Conservation (phyloP, 179 eudicot species). For the Sideroxylon spinosum region DNA sequence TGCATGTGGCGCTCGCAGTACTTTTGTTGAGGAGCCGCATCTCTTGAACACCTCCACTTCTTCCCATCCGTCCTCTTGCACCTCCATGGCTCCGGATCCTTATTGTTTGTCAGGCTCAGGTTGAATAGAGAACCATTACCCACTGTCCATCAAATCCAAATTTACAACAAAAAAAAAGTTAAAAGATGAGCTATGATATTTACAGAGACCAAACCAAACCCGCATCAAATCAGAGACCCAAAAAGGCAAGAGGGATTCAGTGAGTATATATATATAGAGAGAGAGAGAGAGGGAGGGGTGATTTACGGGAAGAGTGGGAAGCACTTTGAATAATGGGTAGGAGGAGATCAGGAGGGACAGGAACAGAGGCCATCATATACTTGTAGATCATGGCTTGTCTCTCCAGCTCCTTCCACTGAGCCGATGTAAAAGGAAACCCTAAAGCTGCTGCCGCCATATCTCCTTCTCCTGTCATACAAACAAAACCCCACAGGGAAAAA, state of each 20-base stretch:
- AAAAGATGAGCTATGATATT: background rate
- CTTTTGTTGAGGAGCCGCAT: slow-evolving; percentile 76
- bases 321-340: slow-evolving; percentile 18
- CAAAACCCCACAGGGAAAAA: background rate
- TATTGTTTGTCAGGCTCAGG: slow-evolving; percentile 23
- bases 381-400: slow-evolving; percentile 82
- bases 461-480: slow-evolving; percentile 19
- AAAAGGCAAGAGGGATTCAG: background rate
- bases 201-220: background rate
- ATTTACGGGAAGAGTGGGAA: slow-evolving; percentile 7
- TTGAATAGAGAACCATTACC: slow-evolving; percentile 20
- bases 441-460: slow-evolving; percentile 40
- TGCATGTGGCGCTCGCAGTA: slow-evolving; percentile 91
- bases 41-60: slow-evolving; percentile 95
- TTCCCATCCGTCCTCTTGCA: slow-evolving; percentile 91
- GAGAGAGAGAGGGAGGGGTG: background rate
- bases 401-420: slow-evolving; percentile 79
- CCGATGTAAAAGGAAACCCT: slow-evolving; percentile 63
- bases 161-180: background rate
- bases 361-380: slow-evolving; percentile 68
- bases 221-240: background rate
- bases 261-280: background rate
- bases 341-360: slow-evolving; percentile 72
- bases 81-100: slow-evolving; percentile 76
- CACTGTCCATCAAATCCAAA: slow-evolving; percentile 20